Evolutionary conservation across 1,139 yeast genomes (phyloP), one percentile per base, ranked within the genome.

Genomic region (Saccharomycopsis hybrid): DNA sequence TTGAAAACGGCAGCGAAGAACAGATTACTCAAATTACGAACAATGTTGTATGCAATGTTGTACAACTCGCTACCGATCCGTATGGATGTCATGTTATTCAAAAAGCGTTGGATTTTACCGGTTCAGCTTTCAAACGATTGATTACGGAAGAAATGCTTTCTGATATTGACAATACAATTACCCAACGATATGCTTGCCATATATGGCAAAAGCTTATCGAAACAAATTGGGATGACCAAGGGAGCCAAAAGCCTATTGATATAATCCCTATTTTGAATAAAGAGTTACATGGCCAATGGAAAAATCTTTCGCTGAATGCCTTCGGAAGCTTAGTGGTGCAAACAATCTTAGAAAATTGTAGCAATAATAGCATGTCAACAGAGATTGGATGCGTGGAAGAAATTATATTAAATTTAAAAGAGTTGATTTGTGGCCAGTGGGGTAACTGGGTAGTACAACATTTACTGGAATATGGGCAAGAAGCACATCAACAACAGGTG

Each of bases 161-260:
- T 32, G 56, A 62, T 11, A 64, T 67, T 13, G 55, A 58, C 3
- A 66, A 59, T 24, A 67, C 72, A 2, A 64, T 70, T 43, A 60
- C 62, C 24, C 71, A 71, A 49, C 59, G 67, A 29, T 67, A 66
- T 50, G 73, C 73, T 4, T 67, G 71, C 45, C 74, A 70, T 51
- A 74, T 71, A 1, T 71, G 74, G 74, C 75, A 70, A 53, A 70
- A 69, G 56, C 59, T 70, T 45, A 63, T 71, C 54, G 73, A 69
- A 52, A 60, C 67, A 29, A 60, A 70, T 4, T 66, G 71, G 71
- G 56, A 58, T 4, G 54, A 57, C 2, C 62, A 66, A 3, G 68
- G 69, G 2, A 57, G 58, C 9, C 13, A 29, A 24, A 18, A 31
- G 24, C 24, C 3, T n/a, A 29, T 33, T 13, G 45, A 31, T n/a